phyloP scores from a whole-genome alignment of 495 filamentous ascomycete species.

The Penicillium simplicissimum region DNA sequence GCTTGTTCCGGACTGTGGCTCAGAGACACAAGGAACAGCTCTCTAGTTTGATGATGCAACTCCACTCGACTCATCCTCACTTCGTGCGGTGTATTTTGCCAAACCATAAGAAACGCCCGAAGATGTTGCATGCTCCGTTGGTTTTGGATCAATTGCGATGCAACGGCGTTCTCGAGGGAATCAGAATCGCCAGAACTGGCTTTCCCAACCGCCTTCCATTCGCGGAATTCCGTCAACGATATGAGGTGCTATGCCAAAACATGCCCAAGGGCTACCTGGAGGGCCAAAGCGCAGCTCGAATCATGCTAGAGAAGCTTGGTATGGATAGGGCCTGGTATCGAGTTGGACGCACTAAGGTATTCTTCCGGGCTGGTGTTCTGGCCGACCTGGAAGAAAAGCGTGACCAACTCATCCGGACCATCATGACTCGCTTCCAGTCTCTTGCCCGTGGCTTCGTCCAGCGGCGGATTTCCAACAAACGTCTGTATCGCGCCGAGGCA shows the following conservation, averaged over 20 bases:
- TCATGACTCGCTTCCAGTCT: constrained; percentile 93
- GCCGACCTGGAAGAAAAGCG: constrained; percentile 96
- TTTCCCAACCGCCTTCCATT: constrained; percentile 95
- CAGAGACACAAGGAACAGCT: constrained; percentile 98
- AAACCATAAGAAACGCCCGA: constrained; percentile 97
- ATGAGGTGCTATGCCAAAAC: constrained; percentile 89
- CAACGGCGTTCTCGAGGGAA: constrained; percentile 98
- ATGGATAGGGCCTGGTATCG: constrained; percentile 86
- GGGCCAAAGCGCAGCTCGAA: constrained; percentile 77
- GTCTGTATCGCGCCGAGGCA: constrained; percentile 90
- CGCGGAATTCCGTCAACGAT: constrained; percentile 90
- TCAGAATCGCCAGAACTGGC: constrained; percentile 95
- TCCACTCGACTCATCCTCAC: constrained; percentile 95
- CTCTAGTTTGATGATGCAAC: constrained; percentile 90
- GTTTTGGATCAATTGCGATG: constrained; percentile 95
- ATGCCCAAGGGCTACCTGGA: constrained; percentile 92
- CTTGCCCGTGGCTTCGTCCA: constrained; percentile 86
- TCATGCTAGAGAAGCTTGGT: constrained; percentile 87
- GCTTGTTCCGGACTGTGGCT: constrained; percentile 94
- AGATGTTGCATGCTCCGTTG: constrained; percentile 82
- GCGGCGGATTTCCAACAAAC: constrained; percentile 83
- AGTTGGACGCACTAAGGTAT: constrained; percentile 95
- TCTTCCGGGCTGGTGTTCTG: constrained; percentile 94
- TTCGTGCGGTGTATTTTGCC: constrained; percentile 98
- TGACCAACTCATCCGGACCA: constrained; percentile 86